phyloP scores from a whole-genome alignment of 169 alveolate genomes.

The Eimeria praecox region DNA sequence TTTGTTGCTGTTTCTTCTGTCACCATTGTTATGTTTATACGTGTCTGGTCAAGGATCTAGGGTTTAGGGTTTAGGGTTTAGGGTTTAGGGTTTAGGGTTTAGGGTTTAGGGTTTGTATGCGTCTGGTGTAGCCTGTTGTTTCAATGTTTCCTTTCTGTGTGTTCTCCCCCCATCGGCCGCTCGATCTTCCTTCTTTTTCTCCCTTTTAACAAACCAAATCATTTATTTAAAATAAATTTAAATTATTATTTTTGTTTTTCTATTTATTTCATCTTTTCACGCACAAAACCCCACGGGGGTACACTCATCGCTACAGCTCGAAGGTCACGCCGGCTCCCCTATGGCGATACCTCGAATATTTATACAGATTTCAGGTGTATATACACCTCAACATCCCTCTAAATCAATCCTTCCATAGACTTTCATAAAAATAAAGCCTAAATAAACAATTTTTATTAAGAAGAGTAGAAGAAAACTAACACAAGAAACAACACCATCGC shows the following conservation, averaged over 20 bases:
- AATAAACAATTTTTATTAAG: neutral
- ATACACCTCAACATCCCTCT: neutral
- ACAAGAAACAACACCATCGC: neutral
- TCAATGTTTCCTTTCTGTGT: neutral
- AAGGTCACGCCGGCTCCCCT: constrained; percentile 30
- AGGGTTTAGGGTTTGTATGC: neutral
- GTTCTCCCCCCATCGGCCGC: no score
- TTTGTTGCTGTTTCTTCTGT: neutral
- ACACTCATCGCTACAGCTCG: neutral
- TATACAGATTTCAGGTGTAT: neutral
- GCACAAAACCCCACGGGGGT: neutral
- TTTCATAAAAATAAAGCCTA: neutral
- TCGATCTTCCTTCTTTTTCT: neutral
- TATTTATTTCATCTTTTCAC: neutral
- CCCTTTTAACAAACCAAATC: neutral
- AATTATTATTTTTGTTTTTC: no score
- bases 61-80: no score
- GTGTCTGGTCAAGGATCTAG: neutral
- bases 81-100: neutral
- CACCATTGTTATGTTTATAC: neutral
- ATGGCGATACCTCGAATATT: no score
- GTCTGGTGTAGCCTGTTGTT: neutral
- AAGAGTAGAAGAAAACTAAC: neutral
- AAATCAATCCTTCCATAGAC: neutral
- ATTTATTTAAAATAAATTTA: no score